A percentile compares a stretch with the other conserved stretches of the same genome.
Evolutionary conservation across 352 stramenopile species (phyloP).

Genomic region (Globisporangium spiculum): DNA sequence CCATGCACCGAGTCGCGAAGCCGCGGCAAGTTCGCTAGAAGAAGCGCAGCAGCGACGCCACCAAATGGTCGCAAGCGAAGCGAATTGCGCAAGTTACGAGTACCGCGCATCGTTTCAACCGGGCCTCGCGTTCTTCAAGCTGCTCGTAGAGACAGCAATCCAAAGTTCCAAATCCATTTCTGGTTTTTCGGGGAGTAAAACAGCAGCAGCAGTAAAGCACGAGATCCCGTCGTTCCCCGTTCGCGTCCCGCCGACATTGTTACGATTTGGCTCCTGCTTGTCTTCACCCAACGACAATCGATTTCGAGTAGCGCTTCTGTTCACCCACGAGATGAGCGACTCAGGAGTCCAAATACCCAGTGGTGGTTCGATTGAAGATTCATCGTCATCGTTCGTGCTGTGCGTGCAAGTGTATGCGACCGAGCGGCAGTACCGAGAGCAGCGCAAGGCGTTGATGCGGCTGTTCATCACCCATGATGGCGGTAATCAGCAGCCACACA

Average conservation of each 20-base stretch:
- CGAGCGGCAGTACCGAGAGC: slow-evolving; percentile 15
- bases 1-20: background rate
- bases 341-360: background rate
- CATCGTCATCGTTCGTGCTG: slow-evolving; percentile 14
- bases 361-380: background rate
- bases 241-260: slow-evolving; percentile 23
- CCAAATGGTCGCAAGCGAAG: slow-evolving; percentile 35
- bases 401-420: slow-evolving; percentile 16
- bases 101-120: slow-evolving; percentile 30
- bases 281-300: background rate
- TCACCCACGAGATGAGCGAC: background rate
- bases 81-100: slow-evolving; percentile 38
- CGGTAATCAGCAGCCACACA: background rate
- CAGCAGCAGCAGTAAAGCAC: background rate
- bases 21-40: background rate
- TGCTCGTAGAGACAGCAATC: slow-evolving; percentile 16
- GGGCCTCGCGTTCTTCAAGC: slow-evolving; percentile 48
- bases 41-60: slow-evolving; percentile 30
- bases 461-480: slow-evolving; percentile 2
- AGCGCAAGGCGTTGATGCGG: slow-evolving; percentile 10
- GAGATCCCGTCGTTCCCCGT: slow-evolving; percentile 28
- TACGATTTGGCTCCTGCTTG: background rate
- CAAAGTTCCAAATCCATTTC: background rate
- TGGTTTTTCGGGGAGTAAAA: background rate
- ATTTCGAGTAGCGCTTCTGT: slow-evolving; percentile 9